Percentiles rank a stretch among this genome's conserved stretches.
Conservation (phyloP, 2,329 filamentous ascomycete genomes). For the Phyllosticta ampelicida region DNA sequence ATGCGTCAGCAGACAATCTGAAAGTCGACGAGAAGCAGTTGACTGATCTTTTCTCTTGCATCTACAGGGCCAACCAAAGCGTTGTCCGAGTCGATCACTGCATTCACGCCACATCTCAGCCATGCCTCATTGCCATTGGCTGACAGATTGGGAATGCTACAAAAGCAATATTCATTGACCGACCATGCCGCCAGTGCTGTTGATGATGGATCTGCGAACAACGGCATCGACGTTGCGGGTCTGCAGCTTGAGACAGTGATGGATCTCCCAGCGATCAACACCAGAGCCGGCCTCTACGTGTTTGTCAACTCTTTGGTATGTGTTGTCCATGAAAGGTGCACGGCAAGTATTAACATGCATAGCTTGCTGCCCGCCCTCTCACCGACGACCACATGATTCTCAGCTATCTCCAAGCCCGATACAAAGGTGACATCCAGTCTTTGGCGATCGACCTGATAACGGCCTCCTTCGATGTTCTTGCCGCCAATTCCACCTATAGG, state of each 20-base stretch:
- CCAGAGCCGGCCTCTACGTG: conserved; percentile 72
- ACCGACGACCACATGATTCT: conserved; percentile 72
- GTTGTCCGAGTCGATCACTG: conserved; percentile 23
- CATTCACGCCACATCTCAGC: conserved; percentile 34
- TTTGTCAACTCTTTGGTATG: conserved; percentile 72
- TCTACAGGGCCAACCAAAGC: conserved; percentile 22
- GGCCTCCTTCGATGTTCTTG: conserved; percentile 79
- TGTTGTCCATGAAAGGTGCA: conserved; percentile 4
- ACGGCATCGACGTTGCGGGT: conserved; percentile 30
- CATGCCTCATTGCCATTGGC: conserved; percentile 44
- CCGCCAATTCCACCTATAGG: conserved; percentile 54
- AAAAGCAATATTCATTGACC: conserved; percentile 33
- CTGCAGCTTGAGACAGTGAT: conserved; percentile 46
- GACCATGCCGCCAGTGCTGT: conserved; percentile 32
- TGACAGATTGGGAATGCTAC: conserved; percentile 26
- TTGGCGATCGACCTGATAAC: conserved; percentile 75
- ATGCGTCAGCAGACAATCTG: background rate
- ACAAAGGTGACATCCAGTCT: conserved; percentile 68
- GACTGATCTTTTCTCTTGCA: conserved; percentile 11
- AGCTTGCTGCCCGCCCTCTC: conserved; percentile 73
- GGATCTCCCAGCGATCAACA: conserved; percentile 62
- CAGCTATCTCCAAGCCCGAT: conserved; percentile 73
- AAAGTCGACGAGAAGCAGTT: background rate
- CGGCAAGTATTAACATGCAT: conserved; percentile 23
- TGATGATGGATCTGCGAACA: conserved; percentile 32